A percentile compares a stretch with the other conserved stretches of the same genome.
These are phyloP conservation scores for Podaxis mareebaensis DNA, from an alignment of 768 basidiomycete species.

Conservation along the genomic window DNA sequence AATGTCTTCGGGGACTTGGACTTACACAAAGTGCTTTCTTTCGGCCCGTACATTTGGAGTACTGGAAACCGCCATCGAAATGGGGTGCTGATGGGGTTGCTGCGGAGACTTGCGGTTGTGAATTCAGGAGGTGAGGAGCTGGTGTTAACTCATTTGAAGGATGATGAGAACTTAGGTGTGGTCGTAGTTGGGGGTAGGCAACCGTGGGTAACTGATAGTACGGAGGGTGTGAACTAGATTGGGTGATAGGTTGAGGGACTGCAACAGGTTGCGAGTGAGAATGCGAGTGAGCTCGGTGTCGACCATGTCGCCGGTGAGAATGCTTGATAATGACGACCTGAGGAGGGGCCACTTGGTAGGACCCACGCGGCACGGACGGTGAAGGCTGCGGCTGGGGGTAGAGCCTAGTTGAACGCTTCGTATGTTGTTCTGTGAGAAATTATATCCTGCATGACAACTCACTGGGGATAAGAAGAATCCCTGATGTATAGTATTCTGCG, in stretches of 20 bases:
- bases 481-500: not conserved
- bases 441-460: slow-evolving; percentile 2
- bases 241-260: slow-evolving; percentile 18
- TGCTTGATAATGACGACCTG: slow-evolving; percentile 27
- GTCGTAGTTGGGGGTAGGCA: slow-evolving; percentile 4
- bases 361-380: not conserved
- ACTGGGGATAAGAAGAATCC: slow-evolving; percentile 3
- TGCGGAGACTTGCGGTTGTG: slow-evolving; percentile 10
- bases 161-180: slow-evolving; percentile 9
- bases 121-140: slow-evolving; percentile 10
- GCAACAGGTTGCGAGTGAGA: slow-evolving; percentile 20
- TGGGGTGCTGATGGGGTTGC: slow-evolving; percentile 19
- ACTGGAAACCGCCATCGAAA: slow-evolving; percentile 50
- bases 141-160: slow-evolving; percentile 3
- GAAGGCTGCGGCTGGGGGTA: slow-evolving; percentile 13
- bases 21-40: slow-evolving; percentile 83
- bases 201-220: slow-evolving; percentile 8
- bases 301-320: slow-evolving; percentile 24
- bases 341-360: slow-evolving; percentile 10
- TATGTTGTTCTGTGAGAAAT: slow-evolving; percentile 6
- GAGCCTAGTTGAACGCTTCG: slow-evolving; percentile 13
- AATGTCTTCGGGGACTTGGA: slow-evolving; percentile 11
- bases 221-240: slow-evolving; percentile 19
- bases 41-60: slow-evolving; percentile 76
- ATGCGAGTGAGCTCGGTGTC: slow-evolving; percentile 13